A percentile compares a stretch with the other conserved stretches of the same genome.
Evolutionary conservation across 202 grass and related monocot genomes (phyloP).

Genomic region (Sporobolus alterniflorus): DNA sequence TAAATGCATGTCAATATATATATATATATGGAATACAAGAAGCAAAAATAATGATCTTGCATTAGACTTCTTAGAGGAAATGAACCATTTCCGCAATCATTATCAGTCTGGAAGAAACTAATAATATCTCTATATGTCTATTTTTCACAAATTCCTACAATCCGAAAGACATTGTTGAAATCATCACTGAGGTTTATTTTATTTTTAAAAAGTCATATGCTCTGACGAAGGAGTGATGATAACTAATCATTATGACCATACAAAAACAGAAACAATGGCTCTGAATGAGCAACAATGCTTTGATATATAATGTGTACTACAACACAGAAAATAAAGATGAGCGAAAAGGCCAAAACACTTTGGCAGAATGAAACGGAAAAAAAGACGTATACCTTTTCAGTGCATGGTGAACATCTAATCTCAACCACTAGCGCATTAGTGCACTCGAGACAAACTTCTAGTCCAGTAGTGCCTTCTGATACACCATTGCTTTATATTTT

Average conservation of each 20-base stretch:
- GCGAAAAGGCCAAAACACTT: conserved; percentile 29
- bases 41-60: not conserved
- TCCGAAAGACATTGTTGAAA: not conserved
- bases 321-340: conserved; percentile 6
- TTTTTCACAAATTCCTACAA: not conserved
- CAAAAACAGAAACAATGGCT: not conserved
- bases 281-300: not conserved
- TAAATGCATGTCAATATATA: not conserved
- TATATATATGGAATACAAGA: not conserved
- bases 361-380: not conserved
- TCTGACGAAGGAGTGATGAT: not conserved
- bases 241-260: not conserved
- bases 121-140: too few species aligned
- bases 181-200: not conserved
- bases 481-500: not conserved
- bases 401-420: conserved; percentile 23
- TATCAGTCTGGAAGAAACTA: not conserved
- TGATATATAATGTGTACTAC: not conserved
- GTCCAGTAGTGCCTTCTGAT: conserved; percentile 2
- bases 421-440: not conserved
- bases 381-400: conserved; percentile 13
- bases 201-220: not conserved
- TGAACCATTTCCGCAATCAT: not conserved
- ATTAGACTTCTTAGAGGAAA: not conserved
- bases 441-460: conserved; percentile 11